These are phyloP conservation scores for Tuber indicum DNA, from an alignment of 495 filamentous ascomycete species.

Conservation along the genomic window DNA sequence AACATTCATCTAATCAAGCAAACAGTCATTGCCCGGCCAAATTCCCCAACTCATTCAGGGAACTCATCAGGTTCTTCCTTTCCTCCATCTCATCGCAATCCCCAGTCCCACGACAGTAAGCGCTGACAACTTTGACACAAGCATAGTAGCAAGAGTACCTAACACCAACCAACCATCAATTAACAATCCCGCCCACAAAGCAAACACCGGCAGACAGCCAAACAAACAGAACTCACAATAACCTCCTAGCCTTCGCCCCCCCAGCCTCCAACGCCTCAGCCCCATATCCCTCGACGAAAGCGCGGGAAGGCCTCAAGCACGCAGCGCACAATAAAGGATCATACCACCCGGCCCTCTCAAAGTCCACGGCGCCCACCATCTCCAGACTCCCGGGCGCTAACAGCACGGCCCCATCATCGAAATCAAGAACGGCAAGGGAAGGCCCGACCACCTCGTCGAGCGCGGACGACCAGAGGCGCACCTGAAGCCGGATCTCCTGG, in stretches of 20 bases:
- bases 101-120: slow-evolving; percentile 24
- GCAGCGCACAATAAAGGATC: slow-evolving; percentile 28
- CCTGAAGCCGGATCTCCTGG: slow-evolving; percentile 53
- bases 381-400: slow-evolving; percentile 35
- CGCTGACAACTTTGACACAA: slow-evolving; percentile 24
- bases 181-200: not conserved
- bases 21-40: slow-evolving; percentile 14
- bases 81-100: slow-evolving; percentile 27
- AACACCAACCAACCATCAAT: not conserved
- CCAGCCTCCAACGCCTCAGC: slow-evolving; percentile 20
- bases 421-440: slow-evolving; percentile 54
- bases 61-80: slow-evolving; percentile 31
- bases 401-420: slow-evolving; percentile 54
- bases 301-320: slow-evolving; percentile 15
- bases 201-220: not conserved
- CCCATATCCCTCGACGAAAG: slow-evolving; percentile 33
- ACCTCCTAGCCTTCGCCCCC: not conserved
- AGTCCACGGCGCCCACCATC: slow-evolving; percentile 35
- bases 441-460: slow-evolving; percentile 56
- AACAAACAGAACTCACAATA: not conserved
- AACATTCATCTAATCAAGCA: not conserved
- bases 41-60: slow-evolving; percentile 25
- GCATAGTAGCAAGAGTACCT: slow-evolving; percentile 36
- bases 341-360: slow-evolving; percentile 38
- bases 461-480: slow-evolving; percentile 46